These are phyloP conservation scores for Plantago lanceolata DNA, from an alignment of 305 asterid genomes.

Conservation along the genomic window DNA sequence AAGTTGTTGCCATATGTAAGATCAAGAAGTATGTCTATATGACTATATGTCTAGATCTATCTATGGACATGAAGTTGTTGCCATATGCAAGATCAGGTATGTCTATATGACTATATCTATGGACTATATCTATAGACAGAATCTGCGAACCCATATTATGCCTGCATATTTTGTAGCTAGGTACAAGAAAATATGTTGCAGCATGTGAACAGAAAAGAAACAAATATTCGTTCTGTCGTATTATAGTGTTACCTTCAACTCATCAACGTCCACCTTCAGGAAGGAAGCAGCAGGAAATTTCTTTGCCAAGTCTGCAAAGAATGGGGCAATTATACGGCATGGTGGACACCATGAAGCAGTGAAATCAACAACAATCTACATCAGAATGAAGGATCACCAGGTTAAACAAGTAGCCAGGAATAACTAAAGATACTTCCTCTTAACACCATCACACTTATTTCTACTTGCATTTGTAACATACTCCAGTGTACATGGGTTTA, in stretches of 20 bases:
- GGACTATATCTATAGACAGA: too few relatives aligned
- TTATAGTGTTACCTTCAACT: slow-evolving; percentile 48
- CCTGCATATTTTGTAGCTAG: too few relatives aligned
- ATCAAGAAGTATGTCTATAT: too few relatives aligned
- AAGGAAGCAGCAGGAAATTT: slow-evolving; percentile 63
- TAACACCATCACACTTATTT: background rate
- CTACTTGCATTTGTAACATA: background rate
- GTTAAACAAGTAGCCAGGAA: background rate
- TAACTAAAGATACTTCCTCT: background rate
- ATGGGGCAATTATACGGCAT: slow-evolving; percentile 75
- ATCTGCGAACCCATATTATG: background rate
- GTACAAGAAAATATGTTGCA: too few relatives aligned
- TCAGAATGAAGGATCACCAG: background rate
- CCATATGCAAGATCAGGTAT: too few relatives aligned
- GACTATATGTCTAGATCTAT: too few relatives aligned
- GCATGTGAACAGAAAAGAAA: too few relatives aligned
- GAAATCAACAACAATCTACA: slow-evolving; percentile 77
- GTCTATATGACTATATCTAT: background rate
- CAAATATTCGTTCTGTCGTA: background rate
- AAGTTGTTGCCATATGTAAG: background rate
- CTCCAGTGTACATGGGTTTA: too few relatives aligned
- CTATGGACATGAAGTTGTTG: background rate
- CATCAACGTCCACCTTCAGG: slow-evolving; percentile 86
- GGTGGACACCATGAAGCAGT: slow-evolving; percentile 98
- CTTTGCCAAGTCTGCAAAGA: slow-evolving; percentile 75